Evolutionary conservation across 2,329 filamentous ascomycete species (phyloP).

Genomic region (Cadophora luteo-olivacea): DNA sequence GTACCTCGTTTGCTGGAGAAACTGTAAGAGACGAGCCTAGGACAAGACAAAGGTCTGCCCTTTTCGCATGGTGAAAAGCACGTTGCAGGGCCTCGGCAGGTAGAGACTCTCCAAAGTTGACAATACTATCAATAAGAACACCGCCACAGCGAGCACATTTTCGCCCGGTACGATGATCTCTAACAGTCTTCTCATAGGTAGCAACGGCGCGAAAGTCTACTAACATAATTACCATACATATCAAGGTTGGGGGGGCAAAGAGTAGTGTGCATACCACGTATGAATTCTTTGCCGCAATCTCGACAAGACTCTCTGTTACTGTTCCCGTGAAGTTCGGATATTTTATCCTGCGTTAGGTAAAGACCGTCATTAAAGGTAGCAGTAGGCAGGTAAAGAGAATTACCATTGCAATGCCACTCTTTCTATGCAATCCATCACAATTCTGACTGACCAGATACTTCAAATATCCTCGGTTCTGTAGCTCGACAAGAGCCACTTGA

Average conservation of each 20-base stretch:
- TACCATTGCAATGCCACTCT: constrained; percentile 54
- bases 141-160: constrained; percentile 51
- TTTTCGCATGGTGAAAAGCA: constrained; percentile 48
- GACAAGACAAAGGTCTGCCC: constrained; percentile 54
- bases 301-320: constrained; percentile 54
- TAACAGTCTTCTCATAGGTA: constrained; percentile 50
- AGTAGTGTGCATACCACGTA: constrained; percentile 44
- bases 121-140: constrained; percentile 51
- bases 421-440: constrained; percentile 53
- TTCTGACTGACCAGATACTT: constrained; percentile 55
- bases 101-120: constrained; percentile 53
- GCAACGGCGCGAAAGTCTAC: constrained; percentile 54
- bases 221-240: not conserved
- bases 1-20: constrained; percentile 46
- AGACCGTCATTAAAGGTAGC: not conserved
- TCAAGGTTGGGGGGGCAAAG: not conserved
- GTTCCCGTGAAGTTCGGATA: constrained; percentile 56
- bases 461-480: constrained; percentile 50
- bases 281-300: constrained; percentile 53
- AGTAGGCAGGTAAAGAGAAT: constrained; percentile 20
- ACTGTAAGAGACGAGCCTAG: constrained; percentile 53
- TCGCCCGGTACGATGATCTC: constrained; percentile 55
- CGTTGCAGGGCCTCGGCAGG: constrained; percentile 43
- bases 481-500: constrained; percentile 51
- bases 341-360: constrained; percentile 45